Conservation (phyloP, 331 rosid species). For the Pyrus hybrid region DNA sequence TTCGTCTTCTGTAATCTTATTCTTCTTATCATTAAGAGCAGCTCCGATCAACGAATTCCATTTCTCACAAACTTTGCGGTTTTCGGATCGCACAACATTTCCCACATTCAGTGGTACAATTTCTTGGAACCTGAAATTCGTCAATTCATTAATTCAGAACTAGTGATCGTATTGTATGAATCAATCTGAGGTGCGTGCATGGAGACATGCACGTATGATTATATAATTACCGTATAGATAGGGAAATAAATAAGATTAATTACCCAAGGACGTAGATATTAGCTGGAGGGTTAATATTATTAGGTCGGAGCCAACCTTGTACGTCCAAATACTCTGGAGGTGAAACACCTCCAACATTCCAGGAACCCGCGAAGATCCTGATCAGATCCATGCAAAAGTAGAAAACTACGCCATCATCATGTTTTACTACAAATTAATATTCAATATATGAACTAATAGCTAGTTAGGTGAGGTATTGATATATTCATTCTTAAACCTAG, state of each 20-base stretch:
- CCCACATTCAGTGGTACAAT: slow-evolving; percentile 9
- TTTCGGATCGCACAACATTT: slow-evolving; percentile 3
- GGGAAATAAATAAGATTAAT: background rate
- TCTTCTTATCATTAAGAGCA: background rate
- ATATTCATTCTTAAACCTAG: no score
- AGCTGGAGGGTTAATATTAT: background rate
- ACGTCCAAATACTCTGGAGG: slow-evolving; percentile 10
- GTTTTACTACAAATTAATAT: background rate
- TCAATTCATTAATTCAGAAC: background rate
- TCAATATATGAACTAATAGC: background rate
- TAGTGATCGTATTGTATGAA: background rate
- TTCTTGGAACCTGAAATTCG: slow-evolving; percentile 13
- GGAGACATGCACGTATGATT: background rate
- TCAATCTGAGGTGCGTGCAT: background rate
- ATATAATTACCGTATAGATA: background rate
- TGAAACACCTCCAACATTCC: slow-evolving; percentile 16
- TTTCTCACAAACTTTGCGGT: background rate
- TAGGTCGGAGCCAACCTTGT: slow-evolving; percentile 1
- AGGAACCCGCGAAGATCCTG: slow-evolving; percentile 15
- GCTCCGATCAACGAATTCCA: slow-evolving; percentile 4
- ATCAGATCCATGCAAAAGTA: background rate
- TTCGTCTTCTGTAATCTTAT: background rate
- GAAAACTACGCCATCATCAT: background rate
- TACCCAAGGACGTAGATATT: slow-evolving; percentile 16
- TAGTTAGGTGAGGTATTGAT: background rate